phyloP scores from a whole-genome alignment of 352 stramenopile species.

The Phytophthora ohioensis region DNA sequence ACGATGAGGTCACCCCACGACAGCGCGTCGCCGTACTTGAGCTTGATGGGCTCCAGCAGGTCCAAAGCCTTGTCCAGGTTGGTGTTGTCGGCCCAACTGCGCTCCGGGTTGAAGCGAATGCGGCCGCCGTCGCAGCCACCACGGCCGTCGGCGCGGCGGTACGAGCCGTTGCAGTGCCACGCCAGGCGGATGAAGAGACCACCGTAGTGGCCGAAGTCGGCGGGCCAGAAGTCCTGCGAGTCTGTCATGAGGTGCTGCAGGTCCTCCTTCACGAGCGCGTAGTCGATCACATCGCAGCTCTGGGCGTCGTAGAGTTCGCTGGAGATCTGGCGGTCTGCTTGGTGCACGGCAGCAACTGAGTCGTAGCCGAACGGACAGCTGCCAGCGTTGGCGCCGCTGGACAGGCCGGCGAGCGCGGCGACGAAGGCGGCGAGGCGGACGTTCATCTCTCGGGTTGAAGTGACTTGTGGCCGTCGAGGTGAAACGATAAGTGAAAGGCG shows the following conservation, averaged over 20 bases:
- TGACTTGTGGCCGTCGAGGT: constrained; percentile 18
- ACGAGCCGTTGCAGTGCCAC: constrained; percentile 73
- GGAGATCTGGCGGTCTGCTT: constrained; percentile 44
- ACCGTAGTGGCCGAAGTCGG: constrained; percentile 90
- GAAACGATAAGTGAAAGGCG: constrained; percentile 14
- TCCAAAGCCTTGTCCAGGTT: constrained; percentile 71
- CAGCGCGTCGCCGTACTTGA: constrained; percentile 70
- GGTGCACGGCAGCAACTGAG: constrained; percentile 30
- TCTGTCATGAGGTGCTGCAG: constrained; percentile 74
- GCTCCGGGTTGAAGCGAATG: constrained; percentile 59
- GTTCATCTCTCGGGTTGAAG: constrained; percentile 43
- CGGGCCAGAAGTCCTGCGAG: constrained; percentile 85
- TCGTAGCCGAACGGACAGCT: constrained; percentile 54
- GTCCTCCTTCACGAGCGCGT: constrained; percentile 71
- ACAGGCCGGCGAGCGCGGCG: constrained; percentile 36
- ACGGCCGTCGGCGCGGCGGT: constrained; percentile 41
- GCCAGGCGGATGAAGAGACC: constrained; percentile 87
- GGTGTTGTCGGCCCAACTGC: constrained; percentile 55
- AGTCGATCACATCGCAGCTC: constrained; percentile 52
- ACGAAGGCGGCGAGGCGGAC: constrained; percentile 43
- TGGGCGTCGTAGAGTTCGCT: constrained; percentile 40
- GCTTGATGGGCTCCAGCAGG: constrained; percentile 67
- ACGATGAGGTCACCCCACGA: constrained; percentile 95
- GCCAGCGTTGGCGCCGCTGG: constrained; percentile 23
- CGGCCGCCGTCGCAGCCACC: constrained; percentile 38